Percentiles rank a stretch among this genome's conserved stretches.
phyloP scores from a whole-genome alignment of 805 yeast genomes.

The Cyberlindnera nakhonratchasimensis region DNA sequence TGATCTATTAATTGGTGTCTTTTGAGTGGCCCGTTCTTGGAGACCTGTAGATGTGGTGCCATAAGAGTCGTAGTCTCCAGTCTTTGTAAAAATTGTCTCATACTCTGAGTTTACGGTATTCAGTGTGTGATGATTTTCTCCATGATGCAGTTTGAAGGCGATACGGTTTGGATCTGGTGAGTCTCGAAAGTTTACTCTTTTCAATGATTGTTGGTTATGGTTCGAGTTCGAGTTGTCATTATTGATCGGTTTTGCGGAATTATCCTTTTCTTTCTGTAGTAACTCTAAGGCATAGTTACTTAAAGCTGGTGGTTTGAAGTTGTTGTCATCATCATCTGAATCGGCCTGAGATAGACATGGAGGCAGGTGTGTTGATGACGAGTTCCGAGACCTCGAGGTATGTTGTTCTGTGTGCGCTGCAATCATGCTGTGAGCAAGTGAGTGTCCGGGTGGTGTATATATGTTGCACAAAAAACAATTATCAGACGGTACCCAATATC shows the following conservation, averaged over 20 bases:
- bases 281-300: constrained; percentile 57
- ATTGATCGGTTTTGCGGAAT: constrained; percentile 1
- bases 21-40: constrained; percentile 14
- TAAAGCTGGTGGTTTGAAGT: constrained; percentile 56
- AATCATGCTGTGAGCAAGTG: constrained; percentile 6
- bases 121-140: constrained; percentile 12
- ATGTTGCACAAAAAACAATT: background rate
- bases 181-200: constrained; percentile 25
- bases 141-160: constrained; percentile 11
- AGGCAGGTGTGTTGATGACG: constrained; percentile 12
- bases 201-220: constrained; percentile 8
- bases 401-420: constrained; percentile 6
- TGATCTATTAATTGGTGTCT: constrained; percentile 19
- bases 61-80: constrained; percentile 14
- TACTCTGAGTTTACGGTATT: constrained; percentile 23
- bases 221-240: constrained; percentile 7
- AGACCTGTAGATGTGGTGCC: constrained; percentile 18
- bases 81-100: constrained; percentile 25
- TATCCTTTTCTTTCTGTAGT: constrained; percentile 34
- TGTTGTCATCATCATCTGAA: constrained; percentile 42
- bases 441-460: too few relatives aligned
- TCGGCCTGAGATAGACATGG: constrained; percentile 18
- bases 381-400: background rate
- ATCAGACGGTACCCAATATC: background rate
- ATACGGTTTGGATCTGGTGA: constrained; percentile 13